A percentile compares a stretch with the other conserved stretches of the same genome.
These are phyloP conservation scores for Eimeria sp. DNA, from an alignment of 169 alveolate species.

Conservation along the genomic window DNA sequence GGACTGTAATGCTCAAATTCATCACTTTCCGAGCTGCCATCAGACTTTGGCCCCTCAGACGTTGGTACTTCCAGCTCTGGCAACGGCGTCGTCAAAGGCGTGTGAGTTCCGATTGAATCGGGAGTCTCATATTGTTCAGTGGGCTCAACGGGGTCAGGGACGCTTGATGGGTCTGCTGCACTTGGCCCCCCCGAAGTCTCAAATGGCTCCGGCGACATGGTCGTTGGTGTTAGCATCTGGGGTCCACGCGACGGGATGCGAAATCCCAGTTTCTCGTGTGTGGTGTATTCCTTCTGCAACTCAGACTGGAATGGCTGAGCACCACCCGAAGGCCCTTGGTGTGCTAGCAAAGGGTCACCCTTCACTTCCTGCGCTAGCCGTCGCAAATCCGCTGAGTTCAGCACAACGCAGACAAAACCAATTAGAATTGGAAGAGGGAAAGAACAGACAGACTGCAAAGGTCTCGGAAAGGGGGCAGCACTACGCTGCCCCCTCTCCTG, in stretches of 20 bases:
- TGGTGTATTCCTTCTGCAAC: neutral
- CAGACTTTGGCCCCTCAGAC: neutral
- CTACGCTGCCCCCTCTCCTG: neutral
- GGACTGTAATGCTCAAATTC: neutral
- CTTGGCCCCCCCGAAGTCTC: neutral
- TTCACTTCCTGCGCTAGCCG: slow-evolving; percentile 9
- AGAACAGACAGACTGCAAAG: neutral
- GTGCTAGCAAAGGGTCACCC: slow-evolving; percentile 1
- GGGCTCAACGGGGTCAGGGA: neutral
- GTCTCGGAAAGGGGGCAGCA: neutral
- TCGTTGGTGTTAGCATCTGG: neutral
- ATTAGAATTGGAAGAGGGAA: neutral
- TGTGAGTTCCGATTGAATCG: neutral
- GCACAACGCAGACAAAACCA: neutral
- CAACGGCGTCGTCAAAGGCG: neutral
- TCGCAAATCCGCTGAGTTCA: slow-evolving; percentile 36
- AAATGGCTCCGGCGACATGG: neutral
- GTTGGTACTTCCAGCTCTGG: neutral
- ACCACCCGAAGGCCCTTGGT: neutral
- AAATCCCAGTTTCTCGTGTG: neutral
- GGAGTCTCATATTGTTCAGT: neutral
- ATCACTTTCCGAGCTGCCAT: neutral
- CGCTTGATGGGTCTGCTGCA: neutral
- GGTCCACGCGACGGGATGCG: neutral
- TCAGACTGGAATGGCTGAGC: neutral